phyloP scores from a whole-genome alignment of 2,329 filamentous ascomycete species.

The Colletotrichum acutatum region DNA sequence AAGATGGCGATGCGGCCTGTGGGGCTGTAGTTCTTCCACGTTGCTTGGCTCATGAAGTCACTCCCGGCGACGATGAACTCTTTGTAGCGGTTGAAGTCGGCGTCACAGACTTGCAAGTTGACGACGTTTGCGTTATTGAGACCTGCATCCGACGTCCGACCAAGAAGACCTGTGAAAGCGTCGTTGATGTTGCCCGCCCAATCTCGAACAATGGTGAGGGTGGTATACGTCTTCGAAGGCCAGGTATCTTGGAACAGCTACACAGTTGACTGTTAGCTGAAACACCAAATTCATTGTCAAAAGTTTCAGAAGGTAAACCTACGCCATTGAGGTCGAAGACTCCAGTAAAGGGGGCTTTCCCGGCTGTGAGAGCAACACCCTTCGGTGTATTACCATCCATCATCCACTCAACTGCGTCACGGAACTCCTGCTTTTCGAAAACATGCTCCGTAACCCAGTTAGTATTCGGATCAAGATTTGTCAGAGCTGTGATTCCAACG shows the following conservation, averaged over 20 bases:
- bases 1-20: background rate
- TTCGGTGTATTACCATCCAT: background rate
- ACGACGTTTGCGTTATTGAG: background rate
- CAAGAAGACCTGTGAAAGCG: background rate
- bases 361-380: background rate
- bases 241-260: background rate
- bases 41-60: background rate
- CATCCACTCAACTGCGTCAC: background rate
- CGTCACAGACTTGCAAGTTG: background rate
- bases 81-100: background rate
- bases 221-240: background rate
- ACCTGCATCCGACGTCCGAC: background rate
- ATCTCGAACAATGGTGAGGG: background rate
- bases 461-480: background rate
- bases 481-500: background rate
- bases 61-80: background rate
- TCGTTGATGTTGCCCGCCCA: background rate
- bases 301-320: background rate
- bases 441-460: background rate
- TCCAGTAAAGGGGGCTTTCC: background rate
- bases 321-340: background rate
- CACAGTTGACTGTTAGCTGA: background rate
- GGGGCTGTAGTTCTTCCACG: background rate
- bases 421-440: background rate
- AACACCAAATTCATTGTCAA: background rate